Evolutionary conservation across 768 basidiomycete species (phyloP).

Genomic region (Leccinum obscurum): DNA sequence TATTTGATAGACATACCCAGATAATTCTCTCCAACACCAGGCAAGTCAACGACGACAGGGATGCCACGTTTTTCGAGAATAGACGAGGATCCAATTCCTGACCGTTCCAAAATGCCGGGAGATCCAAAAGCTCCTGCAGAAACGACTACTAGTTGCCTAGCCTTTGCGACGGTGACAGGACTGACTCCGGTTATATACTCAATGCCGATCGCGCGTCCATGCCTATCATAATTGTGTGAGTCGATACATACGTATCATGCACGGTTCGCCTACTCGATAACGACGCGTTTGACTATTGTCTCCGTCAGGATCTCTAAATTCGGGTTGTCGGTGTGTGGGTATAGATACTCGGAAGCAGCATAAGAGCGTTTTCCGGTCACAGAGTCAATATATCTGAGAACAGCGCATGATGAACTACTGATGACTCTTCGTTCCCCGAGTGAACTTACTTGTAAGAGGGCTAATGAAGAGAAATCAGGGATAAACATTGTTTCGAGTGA

Average conservation of each 20-base stretch:
- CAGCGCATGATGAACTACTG: neutral
- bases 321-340: neutral
- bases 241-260: neutral
- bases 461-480: conserved; percentile 5
- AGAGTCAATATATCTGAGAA: conserved; percentile 3
- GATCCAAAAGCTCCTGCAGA: conserved; percentile 9
- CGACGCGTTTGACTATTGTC: conserved; percentile 4
- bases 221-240: neutral
- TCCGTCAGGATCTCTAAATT: conserved; percentile 5
- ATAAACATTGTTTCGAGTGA: neutral
- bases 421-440: neutral
- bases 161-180: neutral
- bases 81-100: conserved; percentile 2
- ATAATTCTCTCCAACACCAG: conserved; percentile 9
- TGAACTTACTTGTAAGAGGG: conserved; percentile 20
- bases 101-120: conserved; percentile 9
- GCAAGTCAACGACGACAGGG: conserved; percentile 1
- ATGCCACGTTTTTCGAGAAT: neutral
- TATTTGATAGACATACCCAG: neutral
- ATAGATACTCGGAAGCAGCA: conserved; percentile 5
- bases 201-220: conserved; percentile 1
- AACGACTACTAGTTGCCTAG: conserved; percentile 1
- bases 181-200: neutral
- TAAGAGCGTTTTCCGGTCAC: conserved; percentile 6
- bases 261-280: neutral